Evolutionary conservation across 108 stramenopile species (phyloP).

Genomic region (Cyclotella cryptica): DNA sequence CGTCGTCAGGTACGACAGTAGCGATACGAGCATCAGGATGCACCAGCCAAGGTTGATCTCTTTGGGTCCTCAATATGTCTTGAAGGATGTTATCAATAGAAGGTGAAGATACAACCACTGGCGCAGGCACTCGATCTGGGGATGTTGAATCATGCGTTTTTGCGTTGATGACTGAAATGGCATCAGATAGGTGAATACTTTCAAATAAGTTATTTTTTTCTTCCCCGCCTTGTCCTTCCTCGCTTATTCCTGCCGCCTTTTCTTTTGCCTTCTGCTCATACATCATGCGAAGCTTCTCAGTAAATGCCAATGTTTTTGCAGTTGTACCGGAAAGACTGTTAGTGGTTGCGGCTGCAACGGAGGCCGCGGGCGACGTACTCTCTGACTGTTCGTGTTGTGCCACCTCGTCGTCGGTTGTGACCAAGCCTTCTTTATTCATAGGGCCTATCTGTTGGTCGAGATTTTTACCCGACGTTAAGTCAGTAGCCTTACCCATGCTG

Average conservation of each 20-base stretch:
- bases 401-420: not conserved
- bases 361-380: not conserved
- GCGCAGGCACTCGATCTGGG: slow-evolving; percentile 54
- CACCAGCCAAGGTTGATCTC: slow-evolving; percentile 79
- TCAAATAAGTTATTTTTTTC: slow-evolving; percentile 17
- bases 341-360: not conserved
- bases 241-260: slow-evolving; percentile 36
- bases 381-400: not conserved
- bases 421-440: not conserved
- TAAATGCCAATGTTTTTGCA: slow-evolving; percentile 63
- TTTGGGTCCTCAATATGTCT: slow-evolving; percentile 60
- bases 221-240: not conserved
- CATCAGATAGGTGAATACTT: slow-evolving; percentile 39
- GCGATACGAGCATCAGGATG: slow-evolving; percentile 73
- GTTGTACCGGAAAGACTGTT: slow-evolving; percentile 31
- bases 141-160: not conserved
- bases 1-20: slow-evolving; percentile 9
- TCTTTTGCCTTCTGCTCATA: slow-evolving; percentile 68
- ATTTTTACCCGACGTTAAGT: not conserved
- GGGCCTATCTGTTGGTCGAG: not conserved
- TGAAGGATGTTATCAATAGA: slow-evolving; percentile 62
- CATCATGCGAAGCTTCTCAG: slow-evolving; percentile 66
- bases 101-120: slow-evolving; percentile 64
- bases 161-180: slow-evolving; percentile 3
- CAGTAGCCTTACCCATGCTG: not conserved